Base-by-base conservation (phyloP, 1,139 yeast genomes). In the Meyerozyma sp. region DNA sequence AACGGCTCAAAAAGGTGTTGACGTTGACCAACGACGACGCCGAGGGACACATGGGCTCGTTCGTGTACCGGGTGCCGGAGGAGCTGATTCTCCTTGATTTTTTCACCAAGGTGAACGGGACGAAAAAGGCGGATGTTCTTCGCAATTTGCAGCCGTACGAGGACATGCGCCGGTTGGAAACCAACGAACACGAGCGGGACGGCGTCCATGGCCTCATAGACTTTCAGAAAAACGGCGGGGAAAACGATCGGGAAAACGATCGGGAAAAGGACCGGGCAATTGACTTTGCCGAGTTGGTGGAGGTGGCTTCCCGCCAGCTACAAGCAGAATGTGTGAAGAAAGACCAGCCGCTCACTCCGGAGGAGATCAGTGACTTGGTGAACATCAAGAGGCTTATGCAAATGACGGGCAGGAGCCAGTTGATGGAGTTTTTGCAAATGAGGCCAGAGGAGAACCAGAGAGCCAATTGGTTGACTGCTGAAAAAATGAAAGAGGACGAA, bases 41-140 rank as follows among this genome's bases (percentile, higher is more conserved):
- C 37, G 57, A 56, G 18, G 46, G 50, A 18, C 52, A 51, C n/a
- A 39, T 54, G 6, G 53, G 49, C 29, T 73, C 79, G 29, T 71
- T 79, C 42, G 71, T 85, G 1, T 84, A 82, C 59, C 67, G 85
- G 46, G 55, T 90, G 2, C 87, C 90, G 0, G 96, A 89, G 52
- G 73, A 74, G 40, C 84, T 89, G 55, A 73, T 93, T 4, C 65
- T 85, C 40, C 63, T 90, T 28, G 96, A 91, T 59, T 93, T 93
- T 57, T 61, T 87, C 32, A 79, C 79, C 40, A 71, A 66, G 36
- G 63, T 66, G 1, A 73, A 68, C 23, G 53, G 56, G 28, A 43
- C 48, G 9, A 52, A 58, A 13, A 70, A 69, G 43, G 44, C 58
- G 8, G 48, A 49, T 3, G 51, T 71, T 3, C 39, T 74, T 16